These are phyloP conservation scores for Setomelanomma holmii DNA, from an alignment of 2,329 filamentous ascomycete genomes.

Conservation along the genomic window DNA sequence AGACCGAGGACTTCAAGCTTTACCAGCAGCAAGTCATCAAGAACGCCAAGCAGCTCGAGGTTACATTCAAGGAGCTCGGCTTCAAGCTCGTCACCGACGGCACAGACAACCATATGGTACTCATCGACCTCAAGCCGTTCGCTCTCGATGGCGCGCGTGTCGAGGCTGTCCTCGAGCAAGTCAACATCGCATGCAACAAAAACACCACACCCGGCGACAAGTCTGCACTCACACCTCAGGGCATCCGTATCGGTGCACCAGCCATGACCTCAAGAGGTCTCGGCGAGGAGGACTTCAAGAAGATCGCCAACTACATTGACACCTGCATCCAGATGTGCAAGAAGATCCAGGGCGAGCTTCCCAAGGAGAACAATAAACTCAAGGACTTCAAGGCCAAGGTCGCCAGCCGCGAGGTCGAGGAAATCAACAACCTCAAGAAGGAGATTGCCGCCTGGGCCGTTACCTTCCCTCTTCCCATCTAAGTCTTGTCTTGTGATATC, in stretches of 20 bases:
- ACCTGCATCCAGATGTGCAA: constrained; percentile 87
- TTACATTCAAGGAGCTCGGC: constrained; percentile 67
- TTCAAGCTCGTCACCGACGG: constrained; percentile 93
- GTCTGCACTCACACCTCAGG: constrained; percentile 90
- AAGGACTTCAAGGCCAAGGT: constrained; percentile 99
- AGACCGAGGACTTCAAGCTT: constrained; percentile 84
- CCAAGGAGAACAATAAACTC: constrained; percentile 98
- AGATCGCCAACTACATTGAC: constrained; percentile 87
- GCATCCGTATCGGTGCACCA: constrained; percentile 91
- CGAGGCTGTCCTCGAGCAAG: constrained; percentile 87
- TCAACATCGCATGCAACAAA: constrained; percentile 98
- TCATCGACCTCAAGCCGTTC: constrained; percentile 89
- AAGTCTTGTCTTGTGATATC: constrained; percentile 27
- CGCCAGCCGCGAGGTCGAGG: constrained; percentile 74
- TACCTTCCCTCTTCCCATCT: constrained; percentile 90
- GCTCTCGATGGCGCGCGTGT: constrained; percentile 87
- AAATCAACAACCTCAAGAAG: constrained; percentile 85
- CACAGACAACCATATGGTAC: constrained; percentile 96
- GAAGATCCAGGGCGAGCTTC: constrained; percentile 81
- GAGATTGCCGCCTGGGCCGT: constrained; percentile 89
- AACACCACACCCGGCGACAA: constrained; percentile 97
- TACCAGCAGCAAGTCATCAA: constrained; percentile 91
- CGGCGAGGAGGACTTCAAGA: constrained; percentile 80
- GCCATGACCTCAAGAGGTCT: constrained; percentile 99
- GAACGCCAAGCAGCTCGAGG: constrained; percentile 90